Conservation (phyloP, 192 early-diverging fungal species). For the Diversispora eburnea region DNA sequence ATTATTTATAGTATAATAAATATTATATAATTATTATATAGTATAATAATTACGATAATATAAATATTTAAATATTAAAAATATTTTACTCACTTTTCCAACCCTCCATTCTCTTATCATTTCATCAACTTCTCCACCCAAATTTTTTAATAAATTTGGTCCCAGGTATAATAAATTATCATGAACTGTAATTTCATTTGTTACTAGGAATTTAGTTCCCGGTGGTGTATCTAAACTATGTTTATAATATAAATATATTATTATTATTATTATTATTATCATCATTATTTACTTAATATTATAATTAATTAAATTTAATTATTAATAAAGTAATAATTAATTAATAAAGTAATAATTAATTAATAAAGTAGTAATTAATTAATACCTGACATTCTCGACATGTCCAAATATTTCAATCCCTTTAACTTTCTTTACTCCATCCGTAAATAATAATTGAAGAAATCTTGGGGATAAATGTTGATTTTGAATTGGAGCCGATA, state of each 20-base stretch:
- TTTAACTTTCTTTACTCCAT: conserved; percentile 34
- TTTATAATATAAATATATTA: background rate
- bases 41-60: no score
- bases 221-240: conserved; percentile 32
- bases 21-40: no score
- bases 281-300: background rate
- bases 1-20: no score
- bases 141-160: conserved; percentile 26
- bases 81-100: conserved; percentile 24
- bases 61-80: background rate
- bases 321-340: no score
- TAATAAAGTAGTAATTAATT: background rate
- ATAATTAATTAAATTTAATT: background rate
- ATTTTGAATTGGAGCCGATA: conserved; percentile 30
- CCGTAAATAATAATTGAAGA: conserved; percentile 33
- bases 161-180: conserved; percentile 34
- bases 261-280: background rate
- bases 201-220: conserved; percentile 34
- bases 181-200: conserved; percentile 28
- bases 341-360: no score
- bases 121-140: conserved; percentile 37
- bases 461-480: conserved; percentile 31
- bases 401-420: conserved; percentile 34
- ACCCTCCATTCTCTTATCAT: conserved; percentile 37
- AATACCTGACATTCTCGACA: conserved; percentile 27